A percentile compares a stretch with the other conserved stretches of the same genome.
Conservation (phyloP, 179 eudicot species). For the Silene coronaria region DNA sequence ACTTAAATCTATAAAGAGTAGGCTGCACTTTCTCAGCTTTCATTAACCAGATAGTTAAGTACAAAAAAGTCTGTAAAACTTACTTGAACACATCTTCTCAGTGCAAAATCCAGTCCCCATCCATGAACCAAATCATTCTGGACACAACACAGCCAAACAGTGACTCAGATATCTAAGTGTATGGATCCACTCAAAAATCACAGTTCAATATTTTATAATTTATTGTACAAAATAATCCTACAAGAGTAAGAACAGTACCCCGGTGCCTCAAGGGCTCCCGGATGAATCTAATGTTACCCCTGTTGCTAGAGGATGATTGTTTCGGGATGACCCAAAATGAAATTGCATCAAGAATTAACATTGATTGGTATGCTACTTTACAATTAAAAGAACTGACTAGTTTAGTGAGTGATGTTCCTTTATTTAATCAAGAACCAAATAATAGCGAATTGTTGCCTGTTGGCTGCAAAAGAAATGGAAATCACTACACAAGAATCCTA, state of each 20-base stretch:
- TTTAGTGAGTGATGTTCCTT: neutral
- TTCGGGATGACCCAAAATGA: neutral
- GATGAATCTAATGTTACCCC: neutral
- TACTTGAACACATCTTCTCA: slow-evolving; percentile 93
- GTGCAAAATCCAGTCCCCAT: slow-evolving; percentile 97
- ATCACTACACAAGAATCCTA: neutral
- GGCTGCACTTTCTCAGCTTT: no score
- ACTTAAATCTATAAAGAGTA: no score
- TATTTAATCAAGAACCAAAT: neutral
- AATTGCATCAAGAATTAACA: neutral
- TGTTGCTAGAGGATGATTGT: neutral
- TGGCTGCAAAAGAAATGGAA: neutral
- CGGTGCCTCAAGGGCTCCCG: neutral
- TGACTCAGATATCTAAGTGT: slow-evolving; percentile 3
- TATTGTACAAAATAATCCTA: neutral
- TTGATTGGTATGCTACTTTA: neutral
- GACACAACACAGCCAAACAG: slow-evolving; percentile 15
- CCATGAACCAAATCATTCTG: slow-evolving; percentile 98
- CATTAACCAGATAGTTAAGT: no score
- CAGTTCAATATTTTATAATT: neutral
- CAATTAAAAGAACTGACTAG: neutral
- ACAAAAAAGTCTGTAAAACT: slow-evolving; percentile 19
- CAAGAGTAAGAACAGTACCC: neutral
- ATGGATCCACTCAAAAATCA: neutral
- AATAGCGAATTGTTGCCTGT: neutral